phyloP scores from a whole-genome alignment of 2,329 filamentous ascomycete genomes.

The Cadophora sp. region DNA sequence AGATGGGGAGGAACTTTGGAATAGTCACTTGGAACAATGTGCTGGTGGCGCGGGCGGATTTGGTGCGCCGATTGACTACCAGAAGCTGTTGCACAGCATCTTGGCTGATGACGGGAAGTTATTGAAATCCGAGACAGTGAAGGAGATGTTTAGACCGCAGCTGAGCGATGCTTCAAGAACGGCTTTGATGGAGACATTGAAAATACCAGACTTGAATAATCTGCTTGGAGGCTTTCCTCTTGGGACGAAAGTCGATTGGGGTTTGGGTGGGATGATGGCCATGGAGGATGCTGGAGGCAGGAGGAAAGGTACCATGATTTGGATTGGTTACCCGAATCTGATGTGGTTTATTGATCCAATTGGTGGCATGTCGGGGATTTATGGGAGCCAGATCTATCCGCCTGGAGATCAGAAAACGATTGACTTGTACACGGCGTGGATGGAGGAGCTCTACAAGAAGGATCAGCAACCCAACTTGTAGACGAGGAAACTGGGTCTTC shows the following conservation, averaged over 20 bases:
- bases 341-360: slow-evolving; percentile 52
- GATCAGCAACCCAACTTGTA: slow-evolving; percentile 24
- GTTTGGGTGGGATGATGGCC: slow-evolving; percentile 51
- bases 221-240: slow-evolving; percentile 42
- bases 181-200: slow-evolving; percentile 35
- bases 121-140: slow-evolving; percentile 49
- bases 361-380: slow-evolving; percentile 50
- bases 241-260: slow-evolving; percentile 49
- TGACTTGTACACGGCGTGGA: slow-evolving; percentile 46
- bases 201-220: slow-evolving; percentile 25
- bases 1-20: slow-evolving; percentile 4
- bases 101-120: slow-evolving; percentile 56
- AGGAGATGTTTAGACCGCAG: slow-evolving; percentile 56
- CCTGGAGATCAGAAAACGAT: slow-evolving; percentile 48
- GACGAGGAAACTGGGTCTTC: neutral
- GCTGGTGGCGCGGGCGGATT: slow-evolving; percentile 48
- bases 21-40: neutral
- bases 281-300: slow-evolving; percentile 47
- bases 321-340: slow-evolving; percentile 55
- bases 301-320: slow-evolving; percentile 49
- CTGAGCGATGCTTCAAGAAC: slow-evolving; percentile 43
- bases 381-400: slow-evolving; percentile 52
- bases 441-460: slow-evolving; percentile 48
- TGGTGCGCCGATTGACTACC: slow-evolving; percentile 49
- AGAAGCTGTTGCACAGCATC: slow-evolving; percentile 53